These are phyloP conservation scores for Panaeolus cyanescens DNA, from an alignment of 768 basidiomycete species.

Conservation along the genomic window DNA sequence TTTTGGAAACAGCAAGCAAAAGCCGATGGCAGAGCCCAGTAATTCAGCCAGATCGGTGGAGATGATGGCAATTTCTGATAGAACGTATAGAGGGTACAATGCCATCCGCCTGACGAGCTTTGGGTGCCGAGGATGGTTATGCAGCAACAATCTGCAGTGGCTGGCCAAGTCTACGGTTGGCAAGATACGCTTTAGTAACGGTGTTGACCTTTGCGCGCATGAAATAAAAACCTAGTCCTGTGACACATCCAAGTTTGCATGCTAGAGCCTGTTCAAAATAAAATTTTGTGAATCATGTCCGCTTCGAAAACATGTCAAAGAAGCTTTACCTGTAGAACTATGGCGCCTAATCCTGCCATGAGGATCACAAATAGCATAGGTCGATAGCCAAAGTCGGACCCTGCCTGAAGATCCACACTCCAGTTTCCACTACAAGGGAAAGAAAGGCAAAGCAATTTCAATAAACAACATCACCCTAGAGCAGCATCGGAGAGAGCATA, in stretches of 20 bases:
- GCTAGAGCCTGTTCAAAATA: conserved; percentile 53
- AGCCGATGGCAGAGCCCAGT: conserved; percentile 68
- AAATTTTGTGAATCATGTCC: conserved; percentile 2
- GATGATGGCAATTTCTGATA: conserved; percentile 62
- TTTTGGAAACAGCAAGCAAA: conserved; percentile 61
- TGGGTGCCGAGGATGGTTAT: conserved; percentile 52
- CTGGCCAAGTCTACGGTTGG: conserved; percentile 51
- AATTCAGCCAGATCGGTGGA: conserved; percentile 75
- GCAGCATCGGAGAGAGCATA: conserved; percentile 35
- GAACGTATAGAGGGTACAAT: conserved; percentile 56
- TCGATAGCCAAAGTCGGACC: conserved; percentile 81
- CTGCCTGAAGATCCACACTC: conserved; percentile 80
- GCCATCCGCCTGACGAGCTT: conserved; percentile 45
- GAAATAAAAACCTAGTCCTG: conserved; percentile 52
- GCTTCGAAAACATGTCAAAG: conserved; percentile 13
- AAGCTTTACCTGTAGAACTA: conserved; percentile 67
- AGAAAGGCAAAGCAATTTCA: neutral
- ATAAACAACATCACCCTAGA: neutral
- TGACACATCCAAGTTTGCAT: conserved; percentile 68
- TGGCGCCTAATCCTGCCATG: conserved; percentile 77
- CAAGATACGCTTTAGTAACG: neutral
- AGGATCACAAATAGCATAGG: conserved; percentile 81
- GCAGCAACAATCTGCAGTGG: conserved; percentile 56
- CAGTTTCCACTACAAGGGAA: conserved; percentile 60
- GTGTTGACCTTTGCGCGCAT: neutral